These are phyloP conservation scores for Talaromyces pinophilus DNA, from an alignment of 2,329 filamentous ascomycete species.

Conservation along the genomic window DNA sequence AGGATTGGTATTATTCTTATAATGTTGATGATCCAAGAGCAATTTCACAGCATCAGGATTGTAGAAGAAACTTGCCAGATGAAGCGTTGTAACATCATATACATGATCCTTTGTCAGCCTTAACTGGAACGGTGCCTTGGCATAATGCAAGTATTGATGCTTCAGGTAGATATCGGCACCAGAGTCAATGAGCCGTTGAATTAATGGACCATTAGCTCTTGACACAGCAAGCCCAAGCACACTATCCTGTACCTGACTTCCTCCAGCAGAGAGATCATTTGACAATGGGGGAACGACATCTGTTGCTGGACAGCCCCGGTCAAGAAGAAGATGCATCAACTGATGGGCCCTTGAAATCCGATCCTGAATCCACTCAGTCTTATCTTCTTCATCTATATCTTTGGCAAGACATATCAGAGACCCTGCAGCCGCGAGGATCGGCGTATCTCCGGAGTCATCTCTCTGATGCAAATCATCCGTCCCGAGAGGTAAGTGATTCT, in stretches of 20 bases:
- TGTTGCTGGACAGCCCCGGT: not conserved
- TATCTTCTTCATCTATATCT: not conserved
- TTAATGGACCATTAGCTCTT: not conserved
- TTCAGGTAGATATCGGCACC: not conserved
- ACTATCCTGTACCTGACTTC: constrained; percentile 1
- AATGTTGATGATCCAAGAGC: constrained; percentile 2
- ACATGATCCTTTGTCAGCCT: not conserved
- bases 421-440: not conserved
- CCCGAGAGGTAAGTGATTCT: not conserved
- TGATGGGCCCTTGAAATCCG: not conserved
- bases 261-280: not conserved
- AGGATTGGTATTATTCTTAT: not conserved
- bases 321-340: not conserved
- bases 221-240: constrained; percentile 5
- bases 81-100: not conserved
- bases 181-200: not conserved
- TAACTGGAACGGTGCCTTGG: not conserved
- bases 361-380: not conserved
- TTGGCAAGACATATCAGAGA: not conserved
- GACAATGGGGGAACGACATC: not conserved
- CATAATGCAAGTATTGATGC: not conserved
- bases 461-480: not conserved
- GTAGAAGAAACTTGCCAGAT: constrained; percentile 2
- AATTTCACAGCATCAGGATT: constrained; percentile 2
- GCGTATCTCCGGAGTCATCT: not conserved